A percentile compares a stretch with the other conserved stretches of the same genome.
These are phyloP conservation scores for Magnolia kwangsiensis DNA, from an alignment of 164 flowering plant species.

Conservation along the genomic window DNA sequence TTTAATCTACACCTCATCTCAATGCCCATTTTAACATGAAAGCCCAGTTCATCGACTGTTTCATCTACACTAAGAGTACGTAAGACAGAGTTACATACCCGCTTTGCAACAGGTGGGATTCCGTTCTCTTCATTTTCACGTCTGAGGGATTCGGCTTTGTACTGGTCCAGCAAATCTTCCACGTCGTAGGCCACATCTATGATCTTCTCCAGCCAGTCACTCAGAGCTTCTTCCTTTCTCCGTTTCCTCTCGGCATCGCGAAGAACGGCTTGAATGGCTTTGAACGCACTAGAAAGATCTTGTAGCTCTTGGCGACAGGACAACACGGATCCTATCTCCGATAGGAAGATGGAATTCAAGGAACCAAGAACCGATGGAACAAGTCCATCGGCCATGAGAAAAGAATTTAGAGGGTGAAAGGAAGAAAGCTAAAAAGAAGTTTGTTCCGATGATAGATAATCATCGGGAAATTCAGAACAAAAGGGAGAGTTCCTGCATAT, in stretches of 20 bases:
- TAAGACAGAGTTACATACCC: background rate
- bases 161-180: slow-evolving; percentile 3
- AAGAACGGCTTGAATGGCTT: background rate
- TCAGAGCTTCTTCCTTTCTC: background rate
- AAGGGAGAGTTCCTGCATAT: no score
- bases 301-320: slow-evolving; percentile 6
- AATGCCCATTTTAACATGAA: no score
- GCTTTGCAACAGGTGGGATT: background rate
- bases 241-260: background rate
- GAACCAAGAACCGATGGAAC: no score
- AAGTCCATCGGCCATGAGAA: no score
- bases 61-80: background rate
- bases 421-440: background rate
- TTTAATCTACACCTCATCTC: background rate
- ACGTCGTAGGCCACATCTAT: slow-evolving; percentile 1
- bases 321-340: no score
- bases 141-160: background rate
- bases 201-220: background rate
- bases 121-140: background rate
- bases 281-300: slow-evolving; percentile 11
- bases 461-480: no score
- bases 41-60: background rate
- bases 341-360: background rate
- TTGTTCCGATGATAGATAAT: background rate
- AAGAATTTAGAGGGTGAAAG: no score